These are phyloP conservation scores for Ilyonectria robusta DNA, from an alignment of 2,329 filamentous ascomycete genomes.

Conservation along the genomic window DNA sequence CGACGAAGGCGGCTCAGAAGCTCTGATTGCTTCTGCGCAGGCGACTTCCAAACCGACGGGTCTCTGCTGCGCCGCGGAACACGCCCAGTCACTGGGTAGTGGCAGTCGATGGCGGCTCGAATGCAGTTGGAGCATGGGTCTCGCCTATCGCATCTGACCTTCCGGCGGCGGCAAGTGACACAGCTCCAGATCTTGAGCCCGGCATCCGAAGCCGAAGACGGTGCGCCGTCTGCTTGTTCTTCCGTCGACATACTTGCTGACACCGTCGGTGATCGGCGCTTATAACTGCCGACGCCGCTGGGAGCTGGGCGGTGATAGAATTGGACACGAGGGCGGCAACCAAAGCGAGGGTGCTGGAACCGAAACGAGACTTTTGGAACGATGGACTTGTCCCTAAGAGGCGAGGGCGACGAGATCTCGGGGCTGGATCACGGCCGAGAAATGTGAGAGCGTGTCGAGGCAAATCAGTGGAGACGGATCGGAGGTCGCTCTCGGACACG, in stretches of 20 bases:
- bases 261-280: slow-evolving; percentile 28
- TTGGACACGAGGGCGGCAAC: not conserved
- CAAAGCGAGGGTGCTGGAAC: not conserved
- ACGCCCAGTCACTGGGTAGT: slow-evolving; percentile 51
- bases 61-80: slow-evolving; percentile 45
- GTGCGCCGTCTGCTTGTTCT: slow-evolving; percentile 12
- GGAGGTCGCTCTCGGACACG: slow-evolving; percentile 46
- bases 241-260: slow-evolving; percentile 20
- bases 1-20: slow-evolving; percentile 48
- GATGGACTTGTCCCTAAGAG: not conserved
- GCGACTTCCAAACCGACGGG: slow-evolving; percentile 34
- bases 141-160: slow-evolving; percentile 49
- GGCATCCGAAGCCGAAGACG: slow-evolving; percentile 24
- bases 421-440: slow-evolving; percentile 4
- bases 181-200: slow-evolving; percentile 52
- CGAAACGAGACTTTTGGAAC: not conserved
- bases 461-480: slow-evolving; percentile 22
- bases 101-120: slow-evolving; percentile 47
- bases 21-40: slow-evolving; percentile 50
- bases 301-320: not conserved
- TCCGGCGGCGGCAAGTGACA: slow-evolving; percentile 50
- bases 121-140: slow-evolving; percentile 49
- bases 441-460: not conserved
- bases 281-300: slow-evolving; percentile 21
- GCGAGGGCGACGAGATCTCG: not conserved